Conservation (phyloP, 495 filamentous ascomycete species). For the Choiromyces venosus region DNA sequence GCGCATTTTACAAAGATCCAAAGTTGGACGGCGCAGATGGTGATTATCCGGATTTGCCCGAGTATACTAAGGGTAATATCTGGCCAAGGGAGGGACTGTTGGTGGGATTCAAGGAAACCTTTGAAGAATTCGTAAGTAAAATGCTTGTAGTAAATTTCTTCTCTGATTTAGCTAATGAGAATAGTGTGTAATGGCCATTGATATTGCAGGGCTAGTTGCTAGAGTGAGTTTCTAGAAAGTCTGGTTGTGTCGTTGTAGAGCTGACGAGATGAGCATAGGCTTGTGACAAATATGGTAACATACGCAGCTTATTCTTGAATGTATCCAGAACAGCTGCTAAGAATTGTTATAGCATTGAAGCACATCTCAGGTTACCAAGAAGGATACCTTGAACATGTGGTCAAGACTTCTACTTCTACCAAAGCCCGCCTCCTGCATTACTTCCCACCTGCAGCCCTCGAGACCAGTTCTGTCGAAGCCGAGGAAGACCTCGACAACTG, state of each 20-base stretch:
- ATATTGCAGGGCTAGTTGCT: constrained; percentile 81
- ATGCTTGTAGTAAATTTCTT: no score
- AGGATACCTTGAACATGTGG: constrained; percentile 79
- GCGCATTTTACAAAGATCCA: constrained; percentile 78
- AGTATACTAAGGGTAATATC: constrained; percentile 70
- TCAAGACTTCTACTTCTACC: constrained; percentile 75
- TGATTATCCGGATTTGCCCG: constrained; percentile 50
- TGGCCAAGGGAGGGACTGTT: constrained; percentile 68
- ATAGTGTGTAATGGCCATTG: constrained; percentile 72
- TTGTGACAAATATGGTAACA: constrained; percentile 69
- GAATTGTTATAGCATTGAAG: constrained; percentile 47
- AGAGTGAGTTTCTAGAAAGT: constrained; percentile 30
- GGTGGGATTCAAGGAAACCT: constrained; percentile 63
- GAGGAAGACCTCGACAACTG: constrained; percentile 73
- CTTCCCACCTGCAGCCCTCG: constrained; percentile 57
- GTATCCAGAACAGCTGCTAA: not conserved
- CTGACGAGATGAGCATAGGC: constrained; percentile 45
- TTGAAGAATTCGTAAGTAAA: constrained; percentile 57
- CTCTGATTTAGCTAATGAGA: constrained; percentile 2
- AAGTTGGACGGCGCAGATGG: constrained; percentile 53
- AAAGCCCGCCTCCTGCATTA: constrained; percentile 94
- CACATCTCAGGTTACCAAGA: constrained; percentile 68
- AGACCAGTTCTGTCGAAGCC: constrained; percentile 36
- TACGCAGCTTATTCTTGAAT: not conserved
- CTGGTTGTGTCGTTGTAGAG: not conserved